These are phyloP conservation scores for Hippophae tibetana DNA, from an alignment of 306 rosid species.

Conservation along the genomic window DNA sequence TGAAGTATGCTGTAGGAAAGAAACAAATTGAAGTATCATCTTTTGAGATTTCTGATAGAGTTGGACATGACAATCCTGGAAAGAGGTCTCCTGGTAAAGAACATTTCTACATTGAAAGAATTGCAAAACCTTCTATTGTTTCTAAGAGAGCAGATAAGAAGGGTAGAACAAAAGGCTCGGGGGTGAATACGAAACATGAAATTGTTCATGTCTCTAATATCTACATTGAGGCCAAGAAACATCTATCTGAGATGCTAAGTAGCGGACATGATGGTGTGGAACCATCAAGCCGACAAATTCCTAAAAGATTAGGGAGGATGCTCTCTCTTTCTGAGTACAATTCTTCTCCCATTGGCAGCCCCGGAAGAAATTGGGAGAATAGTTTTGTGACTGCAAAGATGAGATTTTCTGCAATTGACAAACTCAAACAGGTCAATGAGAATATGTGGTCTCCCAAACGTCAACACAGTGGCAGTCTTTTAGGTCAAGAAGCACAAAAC, in stretches of 20 bases:
- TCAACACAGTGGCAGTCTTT: slow-evolving; percentile 19
- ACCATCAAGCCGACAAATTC: slow-evolving; percentile 40
- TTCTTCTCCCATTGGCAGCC: slow-evolving; percentile 65
- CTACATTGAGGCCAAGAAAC: slow-evolving; percentile 79
- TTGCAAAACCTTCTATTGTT: slow-evolving; percentile 42
- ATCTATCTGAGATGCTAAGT: slow-evolving; percentile 55
- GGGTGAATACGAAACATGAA: slow-evolving; percentile 35
- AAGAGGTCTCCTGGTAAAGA: slow-evolving; percentile 68
- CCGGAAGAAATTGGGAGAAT: slow-evolving; percentile 22
- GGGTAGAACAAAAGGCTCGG: slow-evolving; percentile 42
- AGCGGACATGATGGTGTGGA: slow-evolving; percentile 50
- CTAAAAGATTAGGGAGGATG: slow-evolving; percentile 75
- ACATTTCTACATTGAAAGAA: slow-evolving; percentile 70
- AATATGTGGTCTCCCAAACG: slow-evolving; percentile 27
- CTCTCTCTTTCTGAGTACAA: slow-evolving; percentile 83
- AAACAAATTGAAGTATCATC: slow-evolving; percentile 45
- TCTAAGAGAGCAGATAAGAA: slow-evolving; percentile 41
- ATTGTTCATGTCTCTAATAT: slow-evolving; percentile 32
- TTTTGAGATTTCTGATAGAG: slow-evolving; percentile 19
- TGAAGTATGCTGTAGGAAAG: slow-evolving; percentile 80
- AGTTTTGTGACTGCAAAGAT: too few relatives aligned
- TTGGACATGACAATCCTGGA: slow-evolving; percentile 47
- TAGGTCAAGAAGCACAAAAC: slow-evolving; percentile 30
- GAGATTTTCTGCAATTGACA: slow-evolving; percentile 32
- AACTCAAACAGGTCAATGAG: slow-evolving; percentile 25